Evolutionary conservation across 2,329 filamentous ascomycete species (phyloP), one percentile per base, ranked within the genome.

Genomic region (Chaetomiaceae sp.): DNA sequence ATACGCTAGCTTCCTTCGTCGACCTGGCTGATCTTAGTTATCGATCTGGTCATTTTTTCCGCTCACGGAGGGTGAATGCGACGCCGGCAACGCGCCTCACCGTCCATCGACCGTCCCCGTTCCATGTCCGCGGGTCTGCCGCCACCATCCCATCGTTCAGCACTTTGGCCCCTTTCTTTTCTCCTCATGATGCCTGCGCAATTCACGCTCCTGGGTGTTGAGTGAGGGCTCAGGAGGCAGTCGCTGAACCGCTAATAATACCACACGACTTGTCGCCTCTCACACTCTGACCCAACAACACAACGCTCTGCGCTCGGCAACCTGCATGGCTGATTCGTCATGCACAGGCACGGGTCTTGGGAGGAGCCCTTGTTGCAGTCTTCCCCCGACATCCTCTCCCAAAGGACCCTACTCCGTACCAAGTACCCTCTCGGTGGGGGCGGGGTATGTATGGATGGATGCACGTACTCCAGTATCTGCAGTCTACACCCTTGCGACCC

Each of bases 121-220:
- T 47, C 43, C 49, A 51, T 43, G 49, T 51, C 49, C 31, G 17
- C 49, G 49, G 49, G 43, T 51, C 49, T 21, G 34, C n/a, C 42
- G 42, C 48, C 42, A 30, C 48, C 42, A 12, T 23, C 40, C 19
- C 10, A 12, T 17, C 20, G 25, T 27, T 27, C 10, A 9, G 23
- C 9, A 25, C 23, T 25, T 25, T 25, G n/a, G n/a, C n/a, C n/a
- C n/a, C n/a, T n/a, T n/a, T n/a, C n/a, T n/a, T n/a, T n/a, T n/a
- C n/a, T n/a, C n/a, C n/a, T n/a, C n/a, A n/a, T n/a, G n/a, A n/a
- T n/a, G n/a, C n/a, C n/a, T n/a, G n/a, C n/a, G n/a, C n/a, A n/a
- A n/a, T n/a, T n/a, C n/a, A n/a, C n/a, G n/a, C n/a, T n/a, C n/a
- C n/a, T n/a, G n/a, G n/a, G n/a, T n/a, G n/a, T n/a, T n/a, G n/a